These are phyloP conservation scores for Exophiala lecanii-corni DNA, from an alignment of 2,329 filamentous ascomycete species.

Conservation along the genomic window DNA sequence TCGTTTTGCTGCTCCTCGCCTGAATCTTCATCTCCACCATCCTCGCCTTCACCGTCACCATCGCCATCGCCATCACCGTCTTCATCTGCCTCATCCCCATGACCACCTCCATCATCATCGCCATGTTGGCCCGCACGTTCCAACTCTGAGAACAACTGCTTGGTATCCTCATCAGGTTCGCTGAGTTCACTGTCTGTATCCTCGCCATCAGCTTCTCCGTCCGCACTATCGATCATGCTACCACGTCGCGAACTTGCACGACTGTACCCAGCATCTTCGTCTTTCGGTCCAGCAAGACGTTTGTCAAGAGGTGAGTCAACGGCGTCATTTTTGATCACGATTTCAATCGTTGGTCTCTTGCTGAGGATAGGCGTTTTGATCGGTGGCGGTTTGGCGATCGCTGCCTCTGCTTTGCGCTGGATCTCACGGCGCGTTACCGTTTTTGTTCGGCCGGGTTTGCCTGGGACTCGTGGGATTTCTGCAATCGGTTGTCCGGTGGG, in stretches of 20 bases:
- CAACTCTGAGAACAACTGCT: constrained; percentile 16
- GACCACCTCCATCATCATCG: constrained; percentile 33
- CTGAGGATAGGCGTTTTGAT: constrained; percentile 30
- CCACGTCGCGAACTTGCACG: constrained; percentile 51
- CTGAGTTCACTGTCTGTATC: constrained; percentile 21
- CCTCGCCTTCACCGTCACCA: constrained; percentile 25
- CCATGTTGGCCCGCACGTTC: constrained; percentile 49
- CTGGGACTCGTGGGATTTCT: constrained; percentile 12
- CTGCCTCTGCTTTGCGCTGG: constrained; percentile 55
- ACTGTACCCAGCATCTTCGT: constrained; percentile 39
- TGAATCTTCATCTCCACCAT: constrained; percentile 4
- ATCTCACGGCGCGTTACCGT: constrained; percentile 58
- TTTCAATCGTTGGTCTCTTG: constrained; percentile 20
- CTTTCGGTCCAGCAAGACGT: constrained; percentile 41
- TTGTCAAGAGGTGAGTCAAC: constrained; percentile 44
- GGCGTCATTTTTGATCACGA: not conserved
- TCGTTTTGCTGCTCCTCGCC: constrained; percentile 30
- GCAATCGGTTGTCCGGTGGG: constrained; percentile 2
- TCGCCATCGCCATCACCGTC: constrained; percentile 35
- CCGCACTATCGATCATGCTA: constrained; percentile 61
- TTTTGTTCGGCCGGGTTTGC: constrained; percentile 43
- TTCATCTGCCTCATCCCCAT: constrained; percentile 14
- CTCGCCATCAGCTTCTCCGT: constrained; percentile 58
- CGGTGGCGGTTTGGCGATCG: constrained; percentile 40
- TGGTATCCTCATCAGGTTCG: constrained; percentile 39